Evolutionary conservation across 2,329 filamentous ascomycete genomes (phyloP).

Genomic region (Alternaria postmessia): DNA sequence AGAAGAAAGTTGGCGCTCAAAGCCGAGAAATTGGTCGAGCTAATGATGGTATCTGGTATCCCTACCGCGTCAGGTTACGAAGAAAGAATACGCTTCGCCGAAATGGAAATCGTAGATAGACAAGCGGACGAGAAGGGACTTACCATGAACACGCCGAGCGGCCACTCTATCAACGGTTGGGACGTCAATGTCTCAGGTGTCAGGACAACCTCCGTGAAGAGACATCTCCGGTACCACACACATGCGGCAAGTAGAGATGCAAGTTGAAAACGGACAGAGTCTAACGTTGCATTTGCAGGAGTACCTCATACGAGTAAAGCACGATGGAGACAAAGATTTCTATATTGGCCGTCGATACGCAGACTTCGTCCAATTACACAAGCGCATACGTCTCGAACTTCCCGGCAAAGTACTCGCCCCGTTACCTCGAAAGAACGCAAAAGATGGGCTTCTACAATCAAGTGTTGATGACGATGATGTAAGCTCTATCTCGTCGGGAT

Average conservation of each 20-base stretch:
- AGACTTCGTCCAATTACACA: constrained; percentile 83
- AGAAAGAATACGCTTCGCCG: constrained; percentile 93
- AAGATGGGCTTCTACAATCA: constrained; percentile 67
- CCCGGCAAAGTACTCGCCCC: constrained; percentile 89
- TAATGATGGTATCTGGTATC: constrained; percentile 99
- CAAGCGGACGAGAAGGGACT: constrained; percentile 91
- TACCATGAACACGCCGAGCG: constrained; percentile 85
- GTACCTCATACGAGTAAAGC: constrained; percentile 87
- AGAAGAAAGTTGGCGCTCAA: constrained; percentile 89
- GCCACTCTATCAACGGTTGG: constrained; percentile 93
- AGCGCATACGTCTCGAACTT: constrained; percentile 80
- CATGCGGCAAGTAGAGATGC: constrained; percentile 73
- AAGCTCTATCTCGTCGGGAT: constrained; percentile 82
- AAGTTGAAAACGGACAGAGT: neutral
- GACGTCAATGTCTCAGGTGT: constrained; percentile 95
- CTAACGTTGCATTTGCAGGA: constrained; percentile 63
- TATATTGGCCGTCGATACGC: constrained; percentile 88
- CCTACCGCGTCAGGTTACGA: constrained; percentile 96
- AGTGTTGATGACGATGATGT: constrained; percentile 72
- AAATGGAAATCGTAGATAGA: constrained; percentile 95
- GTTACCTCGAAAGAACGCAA: constrained; percentile 91
- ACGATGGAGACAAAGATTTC: constrained; percentile 75
- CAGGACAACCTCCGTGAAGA: constrained; percentile 78
- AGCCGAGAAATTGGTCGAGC: constrained; percentile 92
- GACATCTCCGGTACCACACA: constrained; percentile 87